phyloP scores from a whole-genome alignment of 768 basidiomycete genomes.

The Serendipita sp. region DNA sequence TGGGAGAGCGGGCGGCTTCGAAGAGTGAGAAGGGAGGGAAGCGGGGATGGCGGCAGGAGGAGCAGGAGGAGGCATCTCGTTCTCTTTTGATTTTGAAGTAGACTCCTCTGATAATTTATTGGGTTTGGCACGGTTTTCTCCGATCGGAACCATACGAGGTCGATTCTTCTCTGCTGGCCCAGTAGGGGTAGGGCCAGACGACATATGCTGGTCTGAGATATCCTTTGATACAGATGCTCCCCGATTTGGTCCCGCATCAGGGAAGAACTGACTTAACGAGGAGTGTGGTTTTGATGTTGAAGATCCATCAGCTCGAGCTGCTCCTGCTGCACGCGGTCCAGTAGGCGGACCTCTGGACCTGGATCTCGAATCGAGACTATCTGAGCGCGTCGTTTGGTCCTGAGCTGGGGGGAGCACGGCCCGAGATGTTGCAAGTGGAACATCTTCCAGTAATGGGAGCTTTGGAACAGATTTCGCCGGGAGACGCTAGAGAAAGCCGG shows the following conservation, averaged over 20 bases:
- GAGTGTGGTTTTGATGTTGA: not conserved
- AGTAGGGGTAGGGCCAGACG: not conserved
- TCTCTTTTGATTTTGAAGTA: no score
- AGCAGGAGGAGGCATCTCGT: no score
- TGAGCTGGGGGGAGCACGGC: not conserved
- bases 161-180: not conserved
- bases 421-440: not conserved
- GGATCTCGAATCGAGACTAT: no score
- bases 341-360: not conserved
- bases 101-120: no score
- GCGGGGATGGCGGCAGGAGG: not conserved
- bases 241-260: not conserved
- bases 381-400: no score
- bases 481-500: not conserved
- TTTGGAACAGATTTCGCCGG: slow-evolving; percentile 6
- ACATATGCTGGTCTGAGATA: no score
- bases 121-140: no score
- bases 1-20: not conserved
- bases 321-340: not conserved
- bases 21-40: not conserved
- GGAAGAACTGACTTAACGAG: slow-evolving; percentile 4
- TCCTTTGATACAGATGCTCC: no score
- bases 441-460: not conserved
- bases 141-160: no score
- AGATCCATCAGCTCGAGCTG: not conserved